phyloP scores from a whole-genome alignment of 2,329 filamentous ascomycete genomes.

The Paecilomyces variotii region DNA sequence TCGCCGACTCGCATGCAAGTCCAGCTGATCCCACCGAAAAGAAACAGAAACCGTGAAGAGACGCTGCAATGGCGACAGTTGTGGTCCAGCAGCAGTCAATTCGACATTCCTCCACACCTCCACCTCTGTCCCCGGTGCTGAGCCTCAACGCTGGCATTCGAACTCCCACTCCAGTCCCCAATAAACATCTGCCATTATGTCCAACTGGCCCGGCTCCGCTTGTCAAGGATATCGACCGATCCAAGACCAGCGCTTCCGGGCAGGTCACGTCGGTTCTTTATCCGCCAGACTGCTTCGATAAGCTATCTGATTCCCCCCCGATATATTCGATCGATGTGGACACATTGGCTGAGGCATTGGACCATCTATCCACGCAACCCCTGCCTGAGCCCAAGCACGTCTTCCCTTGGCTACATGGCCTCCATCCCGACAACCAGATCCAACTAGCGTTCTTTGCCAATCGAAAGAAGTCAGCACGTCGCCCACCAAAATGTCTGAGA shows the following conservation, averaged over 20 bases:
- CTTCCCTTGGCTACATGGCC: constrained; percentile 92
- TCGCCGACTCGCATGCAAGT: neutral
- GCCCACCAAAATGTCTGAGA: constrained; percentile 67
- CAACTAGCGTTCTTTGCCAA: constrained; percentile 86
- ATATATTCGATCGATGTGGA: constrained; percentile 67
- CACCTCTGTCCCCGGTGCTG: constrained; percentile 43
- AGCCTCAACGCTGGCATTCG: constrained; percentile 50
- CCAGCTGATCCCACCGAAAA: neutral
- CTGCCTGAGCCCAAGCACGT: constrained; percentile 77
- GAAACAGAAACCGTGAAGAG: neutral
- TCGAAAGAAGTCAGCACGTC: constrained; percentile 61
- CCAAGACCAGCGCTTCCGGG: neutral
- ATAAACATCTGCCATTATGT: constrained; percentile 85
- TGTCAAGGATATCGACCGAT: neutral
- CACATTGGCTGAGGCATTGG: constrained; percentile 63
- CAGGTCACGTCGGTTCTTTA: constrained; percentile 61
- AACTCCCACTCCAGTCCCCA: constrained; percentile 61
- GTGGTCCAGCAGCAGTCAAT: constrained; percentile 40
- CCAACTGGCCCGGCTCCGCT: constrained; percentile 62
- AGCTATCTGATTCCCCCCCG: constrained; percentile 47
- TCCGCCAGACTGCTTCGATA: constrained; percentile 59
- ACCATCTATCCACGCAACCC: constrained; percentile 68
- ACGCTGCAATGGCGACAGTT: constrained; percentile 37
- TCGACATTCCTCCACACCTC: constrained; percentile 42
- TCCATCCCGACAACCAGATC: constrained; percentile 80